Evolutionary conservation across 192 early-diverging fungal genomes (phyloP), one percentile per base, ranked within the genome.

Genomic region (Coemansia sp.): DNA sequence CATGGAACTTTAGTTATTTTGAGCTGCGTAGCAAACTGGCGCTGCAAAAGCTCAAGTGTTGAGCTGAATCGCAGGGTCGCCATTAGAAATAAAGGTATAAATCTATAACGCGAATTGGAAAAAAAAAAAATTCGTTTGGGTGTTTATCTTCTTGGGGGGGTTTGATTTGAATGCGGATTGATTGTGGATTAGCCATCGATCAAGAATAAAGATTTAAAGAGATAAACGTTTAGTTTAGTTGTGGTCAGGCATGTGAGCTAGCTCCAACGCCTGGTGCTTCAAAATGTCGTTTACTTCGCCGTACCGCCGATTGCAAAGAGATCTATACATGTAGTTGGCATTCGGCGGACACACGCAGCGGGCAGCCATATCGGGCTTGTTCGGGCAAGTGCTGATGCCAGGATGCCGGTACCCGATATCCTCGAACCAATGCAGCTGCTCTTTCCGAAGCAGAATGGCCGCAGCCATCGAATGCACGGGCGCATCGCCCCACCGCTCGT

Each of bases 381-480:
- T 66, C 1, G 89, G 87, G 54, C 90, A 91, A 45, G 88, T 86
- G 23, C 69, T 56, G 50, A 83, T 79, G 6, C 72, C 66, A 18
- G 77, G 62, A 53, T 88, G 85, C 17, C 81, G 65, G 32, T 53
- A 53, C 1, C 51, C 51, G 10, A 53, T 53, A 17, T 53, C 51
- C 11, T 53, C 51, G 17, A 88, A 88, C 62, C 72, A 88, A 47
- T 86, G 83, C 17, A 88, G 63, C 38, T 87, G 80, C 6, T 76
- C 62, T 45, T 66, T 64, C 15, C 52, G 61, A 42, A 87, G 66
- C 51, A 82, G 53, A 51, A 88, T 42, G 15, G 78, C 69, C 0
- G 74, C 86, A 3, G 74, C 81, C 41, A 88, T 76, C 1, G 84
- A 79, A 58, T 88, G 51, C 7, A 41, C 39, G 0, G 51, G 51